Base-by-base conservation (phyloP, 345 rosid genomes). In the Linum usitatissimum region DNA sequence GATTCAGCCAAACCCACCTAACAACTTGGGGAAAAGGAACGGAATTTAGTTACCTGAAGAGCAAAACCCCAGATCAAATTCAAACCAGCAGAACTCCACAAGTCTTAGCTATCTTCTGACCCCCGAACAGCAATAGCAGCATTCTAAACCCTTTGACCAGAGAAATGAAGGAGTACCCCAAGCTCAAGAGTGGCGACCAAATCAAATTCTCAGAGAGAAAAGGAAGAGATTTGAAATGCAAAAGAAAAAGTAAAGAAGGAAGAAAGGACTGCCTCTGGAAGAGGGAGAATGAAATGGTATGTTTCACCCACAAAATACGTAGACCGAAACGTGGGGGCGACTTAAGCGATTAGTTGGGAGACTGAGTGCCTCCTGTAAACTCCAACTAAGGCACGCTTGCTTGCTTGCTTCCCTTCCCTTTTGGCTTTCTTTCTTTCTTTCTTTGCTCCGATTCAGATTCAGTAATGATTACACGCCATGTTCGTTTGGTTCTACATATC, bases 261-360 rank as follows among this genome's bases (percentile, higher is more conserved):
- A 65, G 59, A 19, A 40, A 64, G 65, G 69, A 56, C 66, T 49
- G 60, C 1, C 38, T 7, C 0, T 4, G 34, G 36, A 42, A 61
- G 71, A 6, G 55, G 57, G 68, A 69, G 51, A 58, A 30, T 53
- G 57, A 63, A 63, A 69, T 62, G 21, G 75, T 21, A 49, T n/a
- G n/a, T 23, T 6, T 21, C 45, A 55, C 74, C 80, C 79, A 76
- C 71, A 75, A 81, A 68, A 66, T 64, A 68, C 72, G 88, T 70
- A 62, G 75, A 67, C 66, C 7, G 53, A 68, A 87, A 88, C 98
- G 98, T 88, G 98, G 87, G 77, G 79, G 78, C 92, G 73, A 84
- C 88, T 82, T 10, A 13, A 45, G 51, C 13, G 17, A 15, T 45
- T 45, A 15, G 51, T 45, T 73, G 66, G 66, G 53, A 9, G 48